phyloP scores from a whole-genome alignment of 2,329 filamentous ascomycete species.

The Fusarium subtropicale region DNA sequence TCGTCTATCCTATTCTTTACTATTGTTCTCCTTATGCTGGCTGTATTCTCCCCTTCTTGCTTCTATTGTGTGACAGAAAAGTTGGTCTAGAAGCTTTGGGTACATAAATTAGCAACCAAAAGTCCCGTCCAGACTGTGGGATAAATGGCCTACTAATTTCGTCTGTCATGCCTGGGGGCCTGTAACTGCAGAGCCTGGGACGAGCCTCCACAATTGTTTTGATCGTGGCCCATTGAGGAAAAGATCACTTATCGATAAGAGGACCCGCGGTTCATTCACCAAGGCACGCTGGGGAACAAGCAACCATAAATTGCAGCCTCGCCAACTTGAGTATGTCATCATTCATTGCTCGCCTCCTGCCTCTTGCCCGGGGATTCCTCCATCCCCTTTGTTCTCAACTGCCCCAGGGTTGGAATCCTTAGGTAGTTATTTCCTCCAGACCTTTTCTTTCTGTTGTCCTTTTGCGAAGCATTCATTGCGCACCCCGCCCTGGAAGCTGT shows the following conservation, averaged over 20 bases:
- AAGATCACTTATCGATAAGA: slow-evolving; percentile 40
- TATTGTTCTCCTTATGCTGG: background rate
- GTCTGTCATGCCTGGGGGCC: background rate
- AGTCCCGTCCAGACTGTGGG: too few relatives aligned
- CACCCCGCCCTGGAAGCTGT: slow-evolving; percentile 26
- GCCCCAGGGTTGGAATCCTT: slow-evolving; percentile 26
- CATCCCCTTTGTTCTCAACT: slow-evolving; percentile 20
- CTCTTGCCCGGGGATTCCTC: slow-evolving; percentile 29
- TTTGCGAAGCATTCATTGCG: slow-evolving; percentile 8
- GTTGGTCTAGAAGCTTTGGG: background rate
- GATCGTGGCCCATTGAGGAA: slow-evolving; percentile 24
- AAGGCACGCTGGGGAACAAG: slow-evolving; percentile 15
- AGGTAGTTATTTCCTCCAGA: background rate
- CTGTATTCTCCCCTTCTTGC: background rate
- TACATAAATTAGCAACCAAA: background rate
- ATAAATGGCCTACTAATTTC: background rate
- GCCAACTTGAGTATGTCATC: slow-evolving; percentile 44
- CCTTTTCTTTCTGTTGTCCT: background rate
- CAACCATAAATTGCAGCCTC: slow-evolving; percentile 45
- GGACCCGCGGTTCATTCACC: slow-evolving; percentile 28
- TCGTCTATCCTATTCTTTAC: background rate
- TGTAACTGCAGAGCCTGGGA: background rate
- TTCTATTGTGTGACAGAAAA: background rate
- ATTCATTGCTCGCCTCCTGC: slow-evolving; percentile 28
- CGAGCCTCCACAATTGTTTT: slow-evolving; percentile 10